Percentiles rank a stretch among this genome's conserved stretches.
phyloP scores from a whole-genome alignment of 2,329 filamentous ascomycete species.

The Tolypocladium amazonense region DNA sequence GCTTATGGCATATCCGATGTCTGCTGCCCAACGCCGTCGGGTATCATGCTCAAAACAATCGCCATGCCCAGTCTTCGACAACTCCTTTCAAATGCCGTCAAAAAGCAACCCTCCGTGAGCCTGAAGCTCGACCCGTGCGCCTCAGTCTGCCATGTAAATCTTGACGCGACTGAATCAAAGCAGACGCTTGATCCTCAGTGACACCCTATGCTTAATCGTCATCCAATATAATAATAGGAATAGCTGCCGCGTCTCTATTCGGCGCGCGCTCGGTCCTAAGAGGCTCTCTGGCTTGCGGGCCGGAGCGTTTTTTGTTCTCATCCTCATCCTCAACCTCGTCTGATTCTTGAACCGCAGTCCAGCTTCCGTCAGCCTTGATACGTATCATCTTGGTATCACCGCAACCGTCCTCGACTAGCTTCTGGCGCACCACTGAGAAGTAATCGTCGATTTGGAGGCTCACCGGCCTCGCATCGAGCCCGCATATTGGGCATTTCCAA shows the following conservation, averaged over 20 bases:
- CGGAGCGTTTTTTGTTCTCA: not conserved
- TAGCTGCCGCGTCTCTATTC: not conserved
- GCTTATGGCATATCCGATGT: not conserved
- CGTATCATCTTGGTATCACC: conserved; percentile 18
- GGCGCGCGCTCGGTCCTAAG: not conserved
- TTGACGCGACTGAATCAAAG: not conserved
- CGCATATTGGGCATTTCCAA: conserved; percentile 84
- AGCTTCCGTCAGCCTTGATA: conserved; percentile 19
- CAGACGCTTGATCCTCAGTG: conserved; percentile 14
- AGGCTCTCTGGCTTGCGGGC: not conserved
- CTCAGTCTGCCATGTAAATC: not conserved
- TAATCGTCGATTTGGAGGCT: conserved; percentile 66
- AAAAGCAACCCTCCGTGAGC: too few relatives aligned
- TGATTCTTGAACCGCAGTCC: conserved; percentile 19
- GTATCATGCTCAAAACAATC: not conserved
- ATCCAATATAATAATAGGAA: not conserved
- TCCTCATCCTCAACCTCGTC: conserved; percentile 17
- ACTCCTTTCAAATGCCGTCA: not conserved
- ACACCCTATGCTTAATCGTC: not conserved
- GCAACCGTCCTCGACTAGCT: conserved; percentile 27
- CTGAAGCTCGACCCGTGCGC: not conserved
- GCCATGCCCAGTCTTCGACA: not conserved
- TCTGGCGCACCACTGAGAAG: conserved; percentile 48
- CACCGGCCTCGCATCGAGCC: conserved; percentile 62
- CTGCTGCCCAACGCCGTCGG: not conserved